Percentiles rank a stretch among this genome's conserved stretches.
Evolutionary conservation across 2,329 filamentous ascomycete species (phyloP).

Genomic region (Penicillium sp.): DNA sequence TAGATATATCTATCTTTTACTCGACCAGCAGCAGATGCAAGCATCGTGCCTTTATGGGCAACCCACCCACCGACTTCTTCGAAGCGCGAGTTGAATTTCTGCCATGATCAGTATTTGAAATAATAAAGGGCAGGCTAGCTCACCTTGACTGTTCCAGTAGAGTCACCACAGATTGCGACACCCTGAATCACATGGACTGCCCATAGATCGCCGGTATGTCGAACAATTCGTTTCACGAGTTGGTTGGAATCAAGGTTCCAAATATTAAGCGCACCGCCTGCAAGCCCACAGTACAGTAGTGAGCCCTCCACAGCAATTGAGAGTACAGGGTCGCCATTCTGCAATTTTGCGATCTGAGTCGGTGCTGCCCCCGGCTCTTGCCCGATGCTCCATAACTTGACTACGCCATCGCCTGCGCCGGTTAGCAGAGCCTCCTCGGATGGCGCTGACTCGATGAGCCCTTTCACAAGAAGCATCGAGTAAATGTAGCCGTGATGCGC

Average conservation of each 20-base stretch:
- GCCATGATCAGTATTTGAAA: conserved; percentile 5
- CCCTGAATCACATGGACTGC: conserved; percentile 80
- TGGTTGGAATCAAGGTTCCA: conserved; percentile 97
- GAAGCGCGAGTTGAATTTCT: conserved; percentile 76
- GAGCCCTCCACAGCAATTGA: conserved; percentile 82
- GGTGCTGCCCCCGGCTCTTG: conserved; percentile 56
- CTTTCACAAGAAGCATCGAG: conserved; percentile 82
- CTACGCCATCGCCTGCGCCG: conserved; percentile 85
- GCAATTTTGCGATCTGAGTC: conserved; percentile 61
- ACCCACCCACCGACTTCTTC: conserved; percentile 71
- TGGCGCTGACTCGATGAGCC: conserved; percentile 62
- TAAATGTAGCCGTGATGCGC: conserved; percentile 95
- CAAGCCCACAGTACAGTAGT: conserved; percentile 85
- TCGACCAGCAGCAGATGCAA: conserved; percentile 71
- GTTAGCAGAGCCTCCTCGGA: conserved; percentile 73
- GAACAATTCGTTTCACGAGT: conserved; percentile 77
- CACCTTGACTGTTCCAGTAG: conserved; percentile 80
- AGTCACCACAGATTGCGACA: conserved; percentile 78
- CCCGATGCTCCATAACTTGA: conserved; percentile 86
- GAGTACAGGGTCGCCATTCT: conserved; percentile 61
- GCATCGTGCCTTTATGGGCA: conserved; percentile 79
- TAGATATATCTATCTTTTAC: conserved; percentile 72
- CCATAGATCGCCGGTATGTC: conserved; percentile 75
- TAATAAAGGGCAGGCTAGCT: conserved; percentile 23
- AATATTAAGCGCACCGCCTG: conserved; percentile 81